phyloP scores from a whole-genome alignment of 176 grass and related monocot species.

The Triticum aestivum region DNA sequence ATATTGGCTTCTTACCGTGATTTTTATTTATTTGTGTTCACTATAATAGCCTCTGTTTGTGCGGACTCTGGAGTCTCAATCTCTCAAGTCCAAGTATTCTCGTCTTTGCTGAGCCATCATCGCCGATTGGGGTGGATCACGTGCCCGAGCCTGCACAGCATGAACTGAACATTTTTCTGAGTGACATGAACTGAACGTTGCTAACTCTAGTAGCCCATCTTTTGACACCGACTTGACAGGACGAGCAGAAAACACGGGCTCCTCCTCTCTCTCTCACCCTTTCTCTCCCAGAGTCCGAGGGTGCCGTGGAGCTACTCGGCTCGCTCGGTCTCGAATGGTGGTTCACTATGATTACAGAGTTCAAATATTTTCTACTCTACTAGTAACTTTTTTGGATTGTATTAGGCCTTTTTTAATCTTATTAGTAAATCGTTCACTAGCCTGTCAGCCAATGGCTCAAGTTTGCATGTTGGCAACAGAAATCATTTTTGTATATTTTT shows the following conservation, averaged over 20 bases:
- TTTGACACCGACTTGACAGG: slow-evolving; percentile 45
- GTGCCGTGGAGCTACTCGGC: background rate
- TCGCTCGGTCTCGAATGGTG: background rate
- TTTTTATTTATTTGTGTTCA: background rate
- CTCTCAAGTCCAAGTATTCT: background rate
- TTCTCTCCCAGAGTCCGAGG: background rate
- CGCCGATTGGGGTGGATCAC: slow-evolving; percentile 4
- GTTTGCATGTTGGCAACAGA: background rate
- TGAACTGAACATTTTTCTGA: slow-evolving; percentile 11
- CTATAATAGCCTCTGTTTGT: background rate
- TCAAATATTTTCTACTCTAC: too few relatives aligned
- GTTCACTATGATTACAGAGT: too few relatives aligned
- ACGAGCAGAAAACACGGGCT: slow-evolving; percentile 34
- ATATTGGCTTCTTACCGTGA: background rate
- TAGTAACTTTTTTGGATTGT: too few relatives aligned
- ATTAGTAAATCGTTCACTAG: too few relatives aligned
- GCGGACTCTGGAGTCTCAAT: too few relatives aligned
- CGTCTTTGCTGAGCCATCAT: background rate
- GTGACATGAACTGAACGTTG: slow-evolving; percentile 11
- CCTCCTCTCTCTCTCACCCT: background rate
- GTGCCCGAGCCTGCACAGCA: slow-evolving; percentile 2
- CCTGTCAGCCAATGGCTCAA: background rate
- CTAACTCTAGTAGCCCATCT: slow-evolving; percentile 21
- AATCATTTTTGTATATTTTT: background rate
- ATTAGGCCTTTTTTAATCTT: too few relatives aligned